Conservation (phyloP, 2,329 filamentous ascomycete genomes). For the Colletotrichum higginsianum region DNA sequence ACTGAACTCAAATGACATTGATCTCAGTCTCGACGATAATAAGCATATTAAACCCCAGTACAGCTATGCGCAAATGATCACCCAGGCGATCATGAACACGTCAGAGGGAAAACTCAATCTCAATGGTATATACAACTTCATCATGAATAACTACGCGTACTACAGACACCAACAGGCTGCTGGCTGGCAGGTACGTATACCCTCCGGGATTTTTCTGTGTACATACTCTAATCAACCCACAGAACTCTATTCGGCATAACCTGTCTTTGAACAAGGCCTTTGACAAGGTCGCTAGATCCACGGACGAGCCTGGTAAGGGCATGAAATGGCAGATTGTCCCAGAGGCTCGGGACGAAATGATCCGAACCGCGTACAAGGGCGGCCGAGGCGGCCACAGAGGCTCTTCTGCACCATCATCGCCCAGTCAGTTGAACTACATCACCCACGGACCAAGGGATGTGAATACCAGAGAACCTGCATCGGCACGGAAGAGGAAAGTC, state of each 20-base stretch:
- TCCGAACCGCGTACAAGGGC: slow-evolving; percentile 77
- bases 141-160: slow-evolving; percentile 92
- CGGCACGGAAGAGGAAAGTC: slow-evolving; percentile 70
- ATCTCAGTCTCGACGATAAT: slow-evolving; percentile 86
- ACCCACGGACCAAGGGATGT: slow-evolving; percentile 72
- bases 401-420: slow-evolving; percentile 80
- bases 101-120: slow-evolving; percentile 91
- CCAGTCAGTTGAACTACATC: slow-evolving; percentile 72
- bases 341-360: slow-evolving; percentile 88
- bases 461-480: slow-evolving; percentile 64
- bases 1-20: slow-evolving; percentile 71
- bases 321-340: slow-evolving; percentile 99
- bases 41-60: slow-evolving; percentile 95
- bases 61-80: slow-evolving; percentile 97
- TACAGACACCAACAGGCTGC: slow-evolving; percentile 83
- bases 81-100: slow-evolving; percentile 92
- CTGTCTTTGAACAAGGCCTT: slow-evolving; percentile 95
- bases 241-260: slow-evolving; percentile 98
- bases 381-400: slow-evolving; percentile 76
- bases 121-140: slow-evolving; percentile 93
- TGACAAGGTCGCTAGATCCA: slow-evolving; percentile 91
- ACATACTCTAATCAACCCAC: slow-evolving; percentile 46
- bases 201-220: background rate
- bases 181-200: slow-evolving; percentile 86
- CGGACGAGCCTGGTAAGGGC: slow-evolving; percentile 96